phyloP scores from a whole-genome alignment of 768 basidiomycete species.

The Dictyophora rubrovolvata region DNA sequence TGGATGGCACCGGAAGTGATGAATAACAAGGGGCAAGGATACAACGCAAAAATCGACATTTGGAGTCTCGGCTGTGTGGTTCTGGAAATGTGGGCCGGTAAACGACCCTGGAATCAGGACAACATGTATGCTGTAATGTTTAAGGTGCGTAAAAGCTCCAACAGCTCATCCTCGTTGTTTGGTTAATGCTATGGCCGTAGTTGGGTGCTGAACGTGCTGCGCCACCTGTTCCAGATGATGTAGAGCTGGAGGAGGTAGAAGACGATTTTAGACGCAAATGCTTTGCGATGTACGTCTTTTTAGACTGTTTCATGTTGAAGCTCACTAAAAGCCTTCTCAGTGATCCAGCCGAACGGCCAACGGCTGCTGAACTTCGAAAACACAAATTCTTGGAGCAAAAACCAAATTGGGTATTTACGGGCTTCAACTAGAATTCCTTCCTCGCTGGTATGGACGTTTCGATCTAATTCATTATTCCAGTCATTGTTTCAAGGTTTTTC shows the following conservation, averaged over 20 bases:
- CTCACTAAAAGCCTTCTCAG: slow-evolving; percentile 26
- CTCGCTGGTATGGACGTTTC: not conserved
- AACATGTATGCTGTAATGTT: slow-evolving; percentile 90
- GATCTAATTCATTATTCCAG: not conserved
- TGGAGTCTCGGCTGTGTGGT: slow-evolving; percentile 99
- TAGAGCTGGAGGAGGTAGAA: slow-evolving; percentile 63
- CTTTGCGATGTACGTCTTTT: slow-evolving; percentile 66
- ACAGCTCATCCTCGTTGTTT: not conserved
- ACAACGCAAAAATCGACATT: slow-evolving; percentile 95
- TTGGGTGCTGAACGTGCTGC: slow-evolving; percentile 75
- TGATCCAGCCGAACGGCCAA: slow-evolving; percentile 76
- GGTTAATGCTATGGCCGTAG: slow-evolving; percentile 27
- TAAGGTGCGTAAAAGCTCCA: slow-evolving; percentile 50
- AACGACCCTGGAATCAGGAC: slow-evolving; percentile 86
- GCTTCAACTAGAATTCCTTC: slow-evolving; percentile 33
- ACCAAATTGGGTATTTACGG: slow-evolving; percentile 65
- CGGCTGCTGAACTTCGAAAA: slow-evolving; percentile 63
- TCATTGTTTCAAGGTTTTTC: not conserved
- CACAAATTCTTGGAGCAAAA: slow-evolving; percentile 72
- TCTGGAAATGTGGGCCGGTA: slow-evolving; percentile 98
- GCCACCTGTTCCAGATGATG: slow-evolving; percentile 83
- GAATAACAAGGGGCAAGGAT: slow-evolving; percentile 69
- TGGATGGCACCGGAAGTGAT: slow-evolving; percentile 99
- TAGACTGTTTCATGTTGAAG: not conserved
- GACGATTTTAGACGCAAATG: slow-evolving; percentile 83